Conservation (phyloP, 306 rosid species). For the Cicer chorassanicum region DNA sequence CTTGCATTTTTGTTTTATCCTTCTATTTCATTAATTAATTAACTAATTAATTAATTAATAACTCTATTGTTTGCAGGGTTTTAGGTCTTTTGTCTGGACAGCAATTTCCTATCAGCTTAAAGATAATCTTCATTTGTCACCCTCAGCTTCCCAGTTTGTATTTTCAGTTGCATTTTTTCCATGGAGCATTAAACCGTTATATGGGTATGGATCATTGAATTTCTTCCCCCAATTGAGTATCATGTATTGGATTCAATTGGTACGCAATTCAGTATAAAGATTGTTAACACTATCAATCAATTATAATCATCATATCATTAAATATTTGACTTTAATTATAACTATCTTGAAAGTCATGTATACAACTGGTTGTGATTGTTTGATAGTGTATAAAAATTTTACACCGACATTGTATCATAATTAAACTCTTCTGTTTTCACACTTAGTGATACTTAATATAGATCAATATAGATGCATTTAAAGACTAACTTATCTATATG, state of each 20-base stretch:
- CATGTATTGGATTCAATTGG: background rate
- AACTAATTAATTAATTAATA: background rate
- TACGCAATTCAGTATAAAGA: background rate
- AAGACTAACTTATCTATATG: background rate
- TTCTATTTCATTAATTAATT: background rate
- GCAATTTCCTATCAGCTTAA: slow-evolving; percentile 88
- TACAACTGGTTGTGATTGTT: background rate
- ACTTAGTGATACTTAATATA: background rate
- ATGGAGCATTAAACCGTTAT: slow-evolving; percentile 88
- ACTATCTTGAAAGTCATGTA: background rate
- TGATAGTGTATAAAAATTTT: background rate
- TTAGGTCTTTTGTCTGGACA: slow-evolving; percentile 90
- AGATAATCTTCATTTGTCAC: slow-evolving; percentile 73
- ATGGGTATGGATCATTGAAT: slow-evolving; percentile 62
- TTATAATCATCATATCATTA: background rate
- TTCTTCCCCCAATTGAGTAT: background rate
- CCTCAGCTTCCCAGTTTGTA: slow-evolving; percentile 85
- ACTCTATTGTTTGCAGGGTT: slow-evolving; percentile 62
- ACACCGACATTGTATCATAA: background rate
- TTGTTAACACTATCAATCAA: background rate
- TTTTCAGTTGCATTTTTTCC: slow-evolving; percentile 78
- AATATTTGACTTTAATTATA: background rate
- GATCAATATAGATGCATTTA: background rate
- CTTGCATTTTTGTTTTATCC: slow-evolving; percentile 2
- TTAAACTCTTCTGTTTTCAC: background rate